Evolutionary conservation across 2,329 filamentous ascomycete species (phyloP).

Genomic region (Tricladium varicosporioides): DNA sequence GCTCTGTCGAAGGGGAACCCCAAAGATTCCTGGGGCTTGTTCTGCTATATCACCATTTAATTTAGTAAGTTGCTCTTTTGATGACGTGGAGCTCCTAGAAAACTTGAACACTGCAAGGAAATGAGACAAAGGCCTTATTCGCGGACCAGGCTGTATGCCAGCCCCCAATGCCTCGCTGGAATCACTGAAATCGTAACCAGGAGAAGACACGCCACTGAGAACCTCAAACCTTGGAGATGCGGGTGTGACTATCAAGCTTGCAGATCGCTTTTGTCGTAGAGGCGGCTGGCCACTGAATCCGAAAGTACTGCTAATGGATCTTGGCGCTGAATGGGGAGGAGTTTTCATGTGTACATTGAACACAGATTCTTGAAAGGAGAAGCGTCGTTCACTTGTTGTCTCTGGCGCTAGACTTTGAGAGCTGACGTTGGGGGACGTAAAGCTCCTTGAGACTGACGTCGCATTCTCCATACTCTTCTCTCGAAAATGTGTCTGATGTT

Average conservation of each 20-base stretch:
- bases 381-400: not conserved
- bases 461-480: conserved; percentile 1
- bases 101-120: conserved; percentile 10
- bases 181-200: not conserved
- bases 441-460: not conserved
- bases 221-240: not conserved
- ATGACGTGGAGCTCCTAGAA: not conserved
- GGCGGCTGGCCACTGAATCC: not conserved
- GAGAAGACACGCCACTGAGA: not conserved
- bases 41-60: conserved; percentile 23
- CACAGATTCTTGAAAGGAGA: conserved; percentile 2
- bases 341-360: not conserved
- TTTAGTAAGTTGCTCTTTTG: conserved; percentile 16
- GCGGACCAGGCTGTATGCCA: conserved; percentile 1
- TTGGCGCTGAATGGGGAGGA: not conserved
- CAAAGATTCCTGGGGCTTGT: conserved; percentile 77
- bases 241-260: conserved; percentile 1
- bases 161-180: conserved; percentile 4
- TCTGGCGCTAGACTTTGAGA: not conserved
- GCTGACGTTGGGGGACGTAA: not conserved
- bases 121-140: not conserved
- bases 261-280: not conserved
- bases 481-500: not conserved
- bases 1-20: conserved; percentile 86
- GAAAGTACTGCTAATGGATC: not conserved